Percentiles rank a stretch among this genome's conserved stretches.
These are phyloP conservation scores for Euryodendron excelsum DNA, from an alignment of 148 eudicot genomes.

Conservation along the genomic window DNA sequence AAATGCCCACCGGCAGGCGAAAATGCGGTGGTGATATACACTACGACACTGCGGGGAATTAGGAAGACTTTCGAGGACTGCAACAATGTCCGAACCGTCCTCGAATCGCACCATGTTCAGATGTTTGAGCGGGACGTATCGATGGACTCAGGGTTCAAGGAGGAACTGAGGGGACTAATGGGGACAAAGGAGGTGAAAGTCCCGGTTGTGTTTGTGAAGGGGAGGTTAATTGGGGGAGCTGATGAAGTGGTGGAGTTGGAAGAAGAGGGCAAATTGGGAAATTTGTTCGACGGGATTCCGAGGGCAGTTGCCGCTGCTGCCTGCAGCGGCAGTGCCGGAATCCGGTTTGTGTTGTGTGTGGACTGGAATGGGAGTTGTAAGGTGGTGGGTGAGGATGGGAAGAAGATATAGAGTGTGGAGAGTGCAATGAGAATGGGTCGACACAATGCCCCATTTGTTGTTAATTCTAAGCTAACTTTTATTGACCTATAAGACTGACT, in stretches of 20 bases:
- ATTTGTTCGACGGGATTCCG: constrained; percentile 50
- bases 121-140: constrained; percentile 78
- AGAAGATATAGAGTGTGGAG: constrained; percentile 53
- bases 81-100: constrained; percentile 45
- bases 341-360: constrained; percentile 78
- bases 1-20: constrained; percentile 69
- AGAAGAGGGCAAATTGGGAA: constrained; percentile 70
- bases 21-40: constrained; percentile 59
- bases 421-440: constrained; percentile 91
- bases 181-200: constrained; percentile 58
- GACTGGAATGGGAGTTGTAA: constrained; percentile 78
- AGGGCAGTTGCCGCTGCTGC: constrained; percentile 21
- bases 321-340: constrained; percentile 68
- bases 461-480: constrained; percentile 3
- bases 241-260: constrained; percentile 63
- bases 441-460: constrained; percentile 79
- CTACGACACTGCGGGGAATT: constrained; percentile 82
- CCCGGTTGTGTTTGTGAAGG: constrained; percentile 73
- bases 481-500: too few relatives aligned
- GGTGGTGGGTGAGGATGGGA: constrained; percentile 50
- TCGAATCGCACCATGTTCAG: constrained; percentile 52
- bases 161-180: constrained; percentile 65
- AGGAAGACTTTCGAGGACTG: constrained; percentile 97
- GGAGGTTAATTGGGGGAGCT: constrained; percentile 79
- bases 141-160: constrained; percentile 82